Base-by-base conservation (phyloP, 306 rosid species). In the Delonix regia region DNA sequence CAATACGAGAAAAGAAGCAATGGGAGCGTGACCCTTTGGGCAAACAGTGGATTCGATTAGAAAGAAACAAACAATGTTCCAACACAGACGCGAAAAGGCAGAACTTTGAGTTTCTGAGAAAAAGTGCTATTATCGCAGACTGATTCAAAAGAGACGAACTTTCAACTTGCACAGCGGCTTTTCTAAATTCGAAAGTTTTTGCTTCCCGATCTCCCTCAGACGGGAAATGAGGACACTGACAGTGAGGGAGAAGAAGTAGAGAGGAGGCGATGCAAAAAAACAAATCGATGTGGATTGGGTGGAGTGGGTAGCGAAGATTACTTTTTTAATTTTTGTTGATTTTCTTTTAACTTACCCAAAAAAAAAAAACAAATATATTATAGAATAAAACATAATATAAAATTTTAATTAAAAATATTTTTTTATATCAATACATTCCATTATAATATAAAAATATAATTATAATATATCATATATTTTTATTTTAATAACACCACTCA, bases 231-330 rank as follows among this genome's bases (percentile, higher is more conserved):
- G 69, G 61, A 76, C 85, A 85, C 85, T 87, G 93, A 77, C 84
- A 87, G 87, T 83, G 87, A 81, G 82, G 39, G 59, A 38, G 49
- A 74, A 51, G 65, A 49, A 42, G 47, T 2, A 42, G 65, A 55
- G 33, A 24, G 59, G 38, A 60, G 70, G 78, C 5, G 15, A 62
- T 15, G 33, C 6, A 13, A 14, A 15, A 47, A 55, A 38, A n/a
- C 28, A 82, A 84, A 83, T 71, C 73, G 42, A 73, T 4, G 38
- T 64, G 81, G 85, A 83, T 78, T 83, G 80, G 90, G 87, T 91
- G 84, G 86, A 82, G 90, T 84, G 93, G 92, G 92, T 87, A 66
- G 88, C 33, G 83, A 57, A 36, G 56, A 76, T 81, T 27, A 44
- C 71, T 69, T 83, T 79, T 27, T 56, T 65, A 33, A 16, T 45